Evolutionary conservation across 2,329 filamentous ascomycete genomes (phyloP).

Genomic region (Sporothrix mexicana): DNA sequence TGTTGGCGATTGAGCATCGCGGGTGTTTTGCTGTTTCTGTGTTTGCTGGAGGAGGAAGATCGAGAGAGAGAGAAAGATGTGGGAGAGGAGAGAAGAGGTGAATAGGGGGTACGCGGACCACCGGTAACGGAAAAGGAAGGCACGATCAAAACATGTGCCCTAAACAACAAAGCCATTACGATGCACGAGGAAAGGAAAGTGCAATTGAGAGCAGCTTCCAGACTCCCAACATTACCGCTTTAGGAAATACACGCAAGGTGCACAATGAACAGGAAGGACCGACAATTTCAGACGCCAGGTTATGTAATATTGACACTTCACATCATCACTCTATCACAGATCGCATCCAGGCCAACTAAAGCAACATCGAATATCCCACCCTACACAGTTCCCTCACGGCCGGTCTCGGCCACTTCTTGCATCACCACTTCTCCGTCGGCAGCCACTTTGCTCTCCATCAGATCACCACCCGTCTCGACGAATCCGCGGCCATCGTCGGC

Average conservation of each 20-base stretch:
- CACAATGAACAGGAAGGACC: neutral
- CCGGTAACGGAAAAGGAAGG: neutral
- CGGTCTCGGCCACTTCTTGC: constrained; percentile 6
- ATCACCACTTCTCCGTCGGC: constrained; percentile 7
- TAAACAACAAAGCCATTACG: neutral
- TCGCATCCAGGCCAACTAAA: too few species aligned
- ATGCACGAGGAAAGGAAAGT: neutral
- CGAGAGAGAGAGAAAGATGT: neutral
- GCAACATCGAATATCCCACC: neutral
- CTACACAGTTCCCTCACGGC: neutral
- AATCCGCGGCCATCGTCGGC: constrained; percentile 28
- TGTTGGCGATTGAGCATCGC: too few species aligned
- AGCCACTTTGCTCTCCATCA: constrained; percentile 18
- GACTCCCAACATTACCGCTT: neutral
- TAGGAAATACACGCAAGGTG: neutral
- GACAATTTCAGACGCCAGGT: too few species aligned
- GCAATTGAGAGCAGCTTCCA: neutral
- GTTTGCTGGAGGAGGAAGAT: neutral
- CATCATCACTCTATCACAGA: too few species aligned
- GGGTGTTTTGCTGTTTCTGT: neutral
- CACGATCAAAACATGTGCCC: neutral
- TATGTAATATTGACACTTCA: too few species aligned
- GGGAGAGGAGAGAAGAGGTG: neutral
- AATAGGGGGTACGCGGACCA: constrained; percentile 6
- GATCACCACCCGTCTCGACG: constrained; percentile 24